phyloP scores from a whole-genome alignment of 1,284 basidiomycete genomes.

The Volvariella surrecta region DNA sequence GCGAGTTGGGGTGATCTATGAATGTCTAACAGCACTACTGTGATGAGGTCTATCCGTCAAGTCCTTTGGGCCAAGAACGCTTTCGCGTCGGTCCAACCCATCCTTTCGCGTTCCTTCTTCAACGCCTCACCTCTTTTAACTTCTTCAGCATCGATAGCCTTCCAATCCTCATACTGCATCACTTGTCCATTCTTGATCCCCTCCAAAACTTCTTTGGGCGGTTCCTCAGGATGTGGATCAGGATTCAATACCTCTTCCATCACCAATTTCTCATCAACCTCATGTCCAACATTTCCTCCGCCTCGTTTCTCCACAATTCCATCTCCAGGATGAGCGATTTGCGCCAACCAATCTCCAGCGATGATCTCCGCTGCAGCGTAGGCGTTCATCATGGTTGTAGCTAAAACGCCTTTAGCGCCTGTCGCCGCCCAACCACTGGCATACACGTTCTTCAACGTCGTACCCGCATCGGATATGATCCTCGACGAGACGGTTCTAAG shows the following conservation, averaged over 20 bases:
- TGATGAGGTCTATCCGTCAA: no score
- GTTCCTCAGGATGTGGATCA: conserved; percentile 28
- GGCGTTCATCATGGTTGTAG: conserved; percentile 91
- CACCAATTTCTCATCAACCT: conserved; percentile 17
- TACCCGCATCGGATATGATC: conserved; percentile 37
- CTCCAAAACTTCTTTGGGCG: conserved; percentile 44
- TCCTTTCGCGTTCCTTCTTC: conserved; percentile 76
- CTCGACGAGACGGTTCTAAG: conserved; percentile 47
- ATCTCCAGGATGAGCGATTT: conserved; percentile 10
- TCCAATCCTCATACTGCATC: conserved; percentile 64
- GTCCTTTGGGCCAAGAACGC: not conserved
- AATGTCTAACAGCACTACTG: no score
- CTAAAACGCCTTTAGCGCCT: conserved; percentile 90
- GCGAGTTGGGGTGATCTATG: no score
- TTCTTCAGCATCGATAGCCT: conserved; percentile 60
- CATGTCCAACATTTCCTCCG: conserved; percentile 6
- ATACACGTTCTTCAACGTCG: conserved; percentile 61
- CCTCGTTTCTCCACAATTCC: conserved; percentile 13
- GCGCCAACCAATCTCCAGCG: conserved; percentile 37
- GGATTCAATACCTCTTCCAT: conserved; percentile 24
- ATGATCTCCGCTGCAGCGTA: conserved; percentile 73
- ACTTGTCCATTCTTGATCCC: conserved; percentile 44
- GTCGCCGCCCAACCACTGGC: conserved; percentile 91
- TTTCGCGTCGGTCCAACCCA: conserved; percentile 40
- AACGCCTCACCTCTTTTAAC: conserved; percentile 40